Evolutionary conservation across 2,329 filamentous ascomycete species (phyloP).

Genomic region (Colletotrichum ledebouriae): DNA sequence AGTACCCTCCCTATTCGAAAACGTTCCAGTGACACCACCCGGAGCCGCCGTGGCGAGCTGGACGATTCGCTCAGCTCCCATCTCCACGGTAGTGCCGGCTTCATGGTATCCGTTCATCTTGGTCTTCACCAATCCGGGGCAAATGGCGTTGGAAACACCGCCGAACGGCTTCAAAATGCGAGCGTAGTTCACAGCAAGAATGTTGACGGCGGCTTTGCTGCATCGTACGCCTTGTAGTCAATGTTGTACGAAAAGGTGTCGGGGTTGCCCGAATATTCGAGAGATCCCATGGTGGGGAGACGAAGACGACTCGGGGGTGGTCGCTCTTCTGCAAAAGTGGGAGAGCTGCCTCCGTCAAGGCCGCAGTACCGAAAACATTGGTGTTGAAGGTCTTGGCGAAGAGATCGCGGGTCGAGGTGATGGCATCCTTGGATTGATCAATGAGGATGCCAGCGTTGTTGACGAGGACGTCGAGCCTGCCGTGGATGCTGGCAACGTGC

Average conservation of each 20-base stretch:
- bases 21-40: constrained; percentile 50
- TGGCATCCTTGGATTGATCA: constrained; percentile 42
- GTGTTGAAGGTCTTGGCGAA: constrained; percentile 54
- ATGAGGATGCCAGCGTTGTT: constrained; percentile 53
- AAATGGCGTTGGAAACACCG: constrained; percentile 53
- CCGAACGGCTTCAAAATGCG: constrained; percentile 48
- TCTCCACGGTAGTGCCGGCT: constrained; percentile 43
- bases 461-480: constrained; percentile 53
- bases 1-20: constrained; percentile 46
- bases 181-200: constrained; percentile 53
- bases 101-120: constrained; percentile 45
- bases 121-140: constrained; percentile 54
- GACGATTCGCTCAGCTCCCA: constrained; percentile 49
- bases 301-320: constrained; percentile 53
- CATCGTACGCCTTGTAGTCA: constrained; percentile 53
- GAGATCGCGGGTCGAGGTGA: constrained; percentile 49
- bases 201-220: constrained; percentile 60
- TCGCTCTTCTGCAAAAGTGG: constrained; percentile 49
- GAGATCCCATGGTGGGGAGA: constrained; percentile 53
- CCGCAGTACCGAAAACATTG: constrained; percentile 53
- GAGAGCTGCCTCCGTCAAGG: constrained; percentile 47
- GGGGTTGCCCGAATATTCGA: constrained; percentile 48
- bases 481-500: constrained; percentile 44
- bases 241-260: constrained; percentile 45
- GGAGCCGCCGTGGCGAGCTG: constrained; percentile 49